phyloP scores from a whole-genome alignment of 768 basidiomycete genomes.

The Panaeolus papilionaceus region DNA sequence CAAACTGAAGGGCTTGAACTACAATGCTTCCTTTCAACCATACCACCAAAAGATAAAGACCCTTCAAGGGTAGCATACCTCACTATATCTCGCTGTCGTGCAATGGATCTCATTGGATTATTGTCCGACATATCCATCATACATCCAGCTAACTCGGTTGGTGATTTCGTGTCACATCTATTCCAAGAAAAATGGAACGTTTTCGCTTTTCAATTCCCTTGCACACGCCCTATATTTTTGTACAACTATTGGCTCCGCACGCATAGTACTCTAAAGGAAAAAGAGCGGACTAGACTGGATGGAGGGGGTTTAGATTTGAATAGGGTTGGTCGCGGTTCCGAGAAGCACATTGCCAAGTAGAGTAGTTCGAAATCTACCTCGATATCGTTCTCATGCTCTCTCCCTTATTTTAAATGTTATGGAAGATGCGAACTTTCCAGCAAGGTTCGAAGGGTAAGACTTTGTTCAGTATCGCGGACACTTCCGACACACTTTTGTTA shows the following conservation, averaged over 20 bases:
- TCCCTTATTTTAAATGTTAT: slow-evolving; percentile 3
- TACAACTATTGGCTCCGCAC: not conserved
- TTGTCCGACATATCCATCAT: not conserved
- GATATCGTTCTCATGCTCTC: not conserved
- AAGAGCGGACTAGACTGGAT: not conserved
- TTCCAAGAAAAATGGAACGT: slow-evolving; percentile 2
- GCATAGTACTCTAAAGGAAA: not conserved
- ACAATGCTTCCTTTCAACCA: not conserved
- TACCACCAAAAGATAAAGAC: not conserved
- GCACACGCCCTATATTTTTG: not conserved
- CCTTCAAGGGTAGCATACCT: not conserved
- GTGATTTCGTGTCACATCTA: not conserved
- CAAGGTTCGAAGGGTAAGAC: not conserved
- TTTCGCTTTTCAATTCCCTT: slow-evolving; percentile 4
- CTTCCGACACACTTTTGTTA: not conserved
- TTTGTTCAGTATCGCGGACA: not conserved
- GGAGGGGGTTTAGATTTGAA: not conserved
- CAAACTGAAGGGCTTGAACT: not conserved
- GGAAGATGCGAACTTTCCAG: slow-evolving; percentile 4
- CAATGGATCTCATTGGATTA: not conserved
- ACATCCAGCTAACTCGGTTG: not conserved
- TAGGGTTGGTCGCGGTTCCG: not conserved
- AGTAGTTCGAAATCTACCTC: slow-evolving; percentile 11
- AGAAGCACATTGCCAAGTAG: not conserved
- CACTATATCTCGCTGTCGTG: not conserved